Base-by-base conservation (phyloP, 148 eudicot species). In the Arbutus unedo region DNA sequence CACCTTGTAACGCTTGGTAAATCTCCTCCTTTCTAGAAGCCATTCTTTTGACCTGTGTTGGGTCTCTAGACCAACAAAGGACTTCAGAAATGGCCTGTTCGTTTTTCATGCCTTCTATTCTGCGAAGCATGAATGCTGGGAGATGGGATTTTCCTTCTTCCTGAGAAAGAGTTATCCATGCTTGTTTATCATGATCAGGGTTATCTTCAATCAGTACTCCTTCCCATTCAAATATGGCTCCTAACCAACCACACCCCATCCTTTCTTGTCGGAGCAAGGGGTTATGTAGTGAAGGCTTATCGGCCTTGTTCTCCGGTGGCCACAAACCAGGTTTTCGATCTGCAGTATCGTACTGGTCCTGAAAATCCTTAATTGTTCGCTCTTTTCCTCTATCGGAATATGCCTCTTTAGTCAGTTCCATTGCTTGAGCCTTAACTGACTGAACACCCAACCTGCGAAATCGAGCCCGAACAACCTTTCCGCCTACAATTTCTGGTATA, bases 161-260 rank as follows among this genome's bases (percentile, higher is more conserved):
- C 81, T 90, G 89, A 41, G 95, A 85, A 78, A 96, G 97, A 83
- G 88, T 81, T 15, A 94, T 67, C 98, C 99, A 96, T 11, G 99
- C 91, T 81, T 96, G 98, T 80, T 89, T 92, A 87, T 96, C 98
- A 38, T 90, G 91, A 81, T 92, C 93, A 48, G 97, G 93, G 81
- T 91, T 93, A 73, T 93, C 97, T 81, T 96, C 99, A 77, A 92
- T 87, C 19, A 96, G 82, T 38, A 96, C 99, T 1, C 99, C 98
- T 89, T 96, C 99, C 97, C 94, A 96, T 82, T 96, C 98, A n/a
- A 96, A 96, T 78, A 96, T 94, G 21, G 93, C 99, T 79, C 97
- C 98, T 76, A 96, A 80, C 97, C 97, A 94, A 49, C 99, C 99
- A 85, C 95, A 92, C 13, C 99, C 98, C 97, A 96, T 86, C 86